Conservation (phyloP, 768 basidiomycete species). For the Pluteus cervinus region DNA sequence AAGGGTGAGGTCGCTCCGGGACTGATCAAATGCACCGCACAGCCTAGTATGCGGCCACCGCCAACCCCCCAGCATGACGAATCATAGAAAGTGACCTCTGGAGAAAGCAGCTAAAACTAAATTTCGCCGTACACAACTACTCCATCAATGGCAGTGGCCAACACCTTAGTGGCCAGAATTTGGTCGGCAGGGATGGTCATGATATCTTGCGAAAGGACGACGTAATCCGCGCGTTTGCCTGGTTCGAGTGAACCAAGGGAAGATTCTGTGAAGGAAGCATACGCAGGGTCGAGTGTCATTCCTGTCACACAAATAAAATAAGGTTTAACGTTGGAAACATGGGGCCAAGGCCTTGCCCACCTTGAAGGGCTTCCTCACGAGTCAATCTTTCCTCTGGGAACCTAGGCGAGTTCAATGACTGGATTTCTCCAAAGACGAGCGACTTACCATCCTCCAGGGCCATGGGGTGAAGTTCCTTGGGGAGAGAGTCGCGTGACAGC, state of each 20-base stretch:
- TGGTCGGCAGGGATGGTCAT: constrained; percentile 54
- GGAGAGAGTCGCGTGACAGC: constrained; percentile 71
- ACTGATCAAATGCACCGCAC: too few relatives aligned
- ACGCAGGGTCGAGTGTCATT: constrained; percentile 85
- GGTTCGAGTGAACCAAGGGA: constrained; percentile 68
- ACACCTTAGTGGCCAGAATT: constrained; percentile 63
- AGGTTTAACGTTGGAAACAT: too few relatives aligned
- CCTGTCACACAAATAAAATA: constrained; percentile 39
- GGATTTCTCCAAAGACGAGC: neutral
- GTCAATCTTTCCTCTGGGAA: constrained; percentile 78
- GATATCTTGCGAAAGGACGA: constrained; percentile 79
- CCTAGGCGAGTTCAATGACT: constrained; percentile 33
- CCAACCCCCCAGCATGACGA: too few relatives aligned
- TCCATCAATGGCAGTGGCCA: constrained; percentile 79
- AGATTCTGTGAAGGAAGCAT: constrained; percentile 77
- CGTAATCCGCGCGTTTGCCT: constrained; percentile 82
- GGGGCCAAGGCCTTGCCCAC: too few relatives aligned
- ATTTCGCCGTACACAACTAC: constrained; percentile 32
- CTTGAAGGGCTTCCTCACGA: constrained; percentile 71
- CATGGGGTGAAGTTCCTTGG: constrained; percentile 74
- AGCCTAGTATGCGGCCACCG: too few relatives aligned
- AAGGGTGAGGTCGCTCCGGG: too few relatives aligned
- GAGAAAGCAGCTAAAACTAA: too few relatives aligned
- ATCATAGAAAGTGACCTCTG: constrained; percentile 4
- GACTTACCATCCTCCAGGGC: constrained; percentile 73